Conservation (phyloP, 2,329 filamentous ascomycete genomes). For the Waltergamsia citrina region DNA sequence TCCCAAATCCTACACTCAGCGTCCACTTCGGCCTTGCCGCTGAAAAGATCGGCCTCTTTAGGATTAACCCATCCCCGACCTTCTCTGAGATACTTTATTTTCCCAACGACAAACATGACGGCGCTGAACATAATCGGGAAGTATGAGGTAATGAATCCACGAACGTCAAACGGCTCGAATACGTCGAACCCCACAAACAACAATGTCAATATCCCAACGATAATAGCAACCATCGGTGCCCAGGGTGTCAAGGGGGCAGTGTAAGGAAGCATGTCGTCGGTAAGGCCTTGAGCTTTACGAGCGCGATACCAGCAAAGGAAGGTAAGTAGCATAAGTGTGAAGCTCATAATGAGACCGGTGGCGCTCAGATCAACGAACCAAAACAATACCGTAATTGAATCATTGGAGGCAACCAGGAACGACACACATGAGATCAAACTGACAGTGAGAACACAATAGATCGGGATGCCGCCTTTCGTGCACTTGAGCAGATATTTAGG, state of each 20-base stretch:
- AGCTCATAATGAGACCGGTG: constrained; percentile 47
- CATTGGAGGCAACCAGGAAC: constrained; percentile 37
- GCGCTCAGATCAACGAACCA: constrained; percentile 47
- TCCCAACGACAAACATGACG: too few species aligned
- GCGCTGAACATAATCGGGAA: too few species aligned
- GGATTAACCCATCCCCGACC: constrained; percentile 41
- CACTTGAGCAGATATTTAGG: constrained; percentile 43
- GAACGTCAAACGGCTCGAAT: constrained; percentile 38
- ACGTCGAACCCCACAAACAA: constrained; percentile 48
- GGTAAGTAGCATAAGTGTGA: constrained; percentile 29
- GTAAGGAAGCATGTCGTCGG: constrained; percentile 36
- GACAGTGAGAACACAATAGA: constrained; percentile 40
- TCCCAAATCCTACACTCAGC: constrained; percentile 37
- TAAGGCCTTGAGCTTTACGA: constrained; percentile 34
- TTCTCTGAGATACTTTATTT: too few species aligned
- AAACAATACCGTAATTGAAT: constrained; percentile 36
- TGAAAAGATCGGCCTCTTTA: constrained; percentile 50
- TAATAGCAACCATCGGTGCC: constrained; percentile 36
- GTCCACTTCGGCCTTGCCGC: constrained; percentile 57
- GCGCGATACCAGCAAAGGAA: constrained; percentile 38
- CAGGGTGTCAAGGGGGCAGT: constrained; percentile 40
- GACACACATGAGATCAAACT: constrained; percentile 37
- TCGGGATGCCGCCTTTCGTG: constrained; percentile 48
- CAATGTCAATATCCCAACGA: constrained; percentile 35
- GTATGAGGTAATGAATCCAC: constrained; percentile 42